A percentile compares a stretch with the other conserved stretches of the same genome.
Evolutionary conservation across 441 rosid species (phyloP).

Genomic region (Eutrema salsugineum): DNA sequence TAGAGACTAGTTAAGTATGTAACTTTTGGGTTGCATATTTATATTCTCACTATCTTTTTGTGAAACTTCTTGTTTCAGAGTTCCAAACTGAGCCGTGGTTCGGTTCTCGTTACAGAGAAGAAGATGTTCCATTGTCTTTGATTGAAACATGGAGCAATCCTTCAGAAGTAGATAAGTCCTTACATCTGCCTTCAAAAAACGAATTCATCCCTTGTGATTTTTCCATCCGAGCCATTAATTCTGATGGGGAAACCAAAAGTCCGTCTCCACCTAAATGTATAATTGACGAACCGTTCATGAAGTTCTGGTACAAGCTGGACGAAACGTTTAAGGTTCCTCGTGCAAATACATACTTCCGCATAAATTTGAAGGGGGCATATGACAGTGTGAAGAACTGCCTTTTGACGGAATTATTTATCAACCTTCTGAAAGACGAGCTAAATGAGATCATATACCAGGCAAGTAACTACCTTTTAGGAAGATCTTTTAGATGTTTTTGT

Average conservation of each 20-base stretch:
- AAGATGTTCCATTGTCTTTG: conserved; percentile 62
- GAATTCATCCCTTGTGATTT: conserved; percentile 88
- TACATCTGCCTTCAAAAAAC: conserved; percentile 80
- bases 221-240: conserved; percentile 54
- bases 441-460: conserved; percentile 96
- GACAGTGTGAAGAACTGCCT: conserved; percentile 62
- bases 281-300: conserved; percentile 74
- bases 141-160: conserved; percentile 85
- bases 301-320: conserved; percentile 96
- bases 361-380: conserved; percentile 84
- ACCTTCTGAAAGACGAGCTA: conserved; percentile 89
- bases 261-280: conserved; percentile 60
- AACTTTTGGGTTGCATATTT: not conserved
- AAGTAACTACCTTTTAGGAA: conserved; percentile 21
- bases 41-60: conserved; percentile 1
- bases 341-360: conserved; percentile 77
- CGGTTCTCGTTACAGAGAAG: conserved; percentile 72
- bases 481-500: conserved; percentile 4
- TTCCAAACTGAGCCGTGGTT: conserved; percentile 85
- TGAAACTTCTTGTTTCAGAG: conserved; percentile 45
- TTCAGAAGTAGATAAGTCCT: conserved; percentile 56
- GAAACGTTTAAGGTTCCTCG: conserved; percentile 82
- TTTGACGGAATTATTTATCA: conserved; percentile 79
- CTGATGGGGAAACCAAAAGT: conserved; percentile 28
- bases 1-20: not conserved